These are phyloP conservation scores for Pseudogymnoascus verrucosus DNA, from an alignment of 2,329 filamentous ascomycete species.

Conservation along the genomic window DNA sequence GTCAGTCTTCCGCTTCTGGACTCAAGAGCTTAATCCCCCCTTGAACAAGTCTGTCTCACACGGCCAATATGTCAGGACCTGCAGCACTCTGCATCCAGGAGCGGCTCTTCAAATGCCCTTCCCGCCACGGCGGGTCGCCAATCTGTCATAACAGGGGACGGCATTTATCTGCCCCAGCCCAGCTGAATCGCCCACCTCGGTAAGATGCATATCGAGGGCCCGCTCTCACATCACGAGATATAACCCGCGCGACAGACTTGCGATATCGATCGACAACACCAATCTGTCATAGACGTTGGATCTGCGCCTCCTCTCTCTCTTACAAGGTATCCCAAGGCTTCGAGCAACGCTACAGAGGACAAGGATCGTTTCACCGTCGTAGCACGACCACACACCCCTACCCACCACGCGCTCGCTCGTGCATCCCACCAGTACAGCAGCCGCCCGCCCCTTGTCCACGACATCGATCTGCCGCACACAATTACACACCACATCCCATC, in stretches of 20 bases:
- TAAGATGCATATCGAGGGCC: not conserved
- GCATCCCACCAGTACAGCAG: not conserved
- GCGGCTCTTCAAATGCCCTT: not conserved
- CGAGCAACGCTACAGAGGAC: not conserved
- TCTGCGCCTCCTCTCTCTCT: not conserved
- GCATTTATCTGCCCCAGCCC: not conserved
- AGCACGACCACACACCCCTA: not conserved
- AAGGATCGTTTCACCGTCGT: not conserved
- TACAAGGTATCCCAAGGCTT: not conserved
- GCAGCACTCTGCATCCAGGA: not conserved
- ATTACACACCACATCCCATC: not conserved
- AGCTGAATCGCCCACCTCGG: not conserved
- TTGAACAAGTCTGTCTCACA: not conserved
- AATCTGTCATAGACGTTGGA: not conserved
- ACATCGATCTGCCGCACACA: not conserved
- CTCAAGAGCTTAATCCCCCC: not conserved
- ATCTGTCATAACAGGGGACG: not conserved
- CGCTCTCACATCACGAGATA: not conserved
- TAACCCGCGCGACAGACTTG: not conserved
- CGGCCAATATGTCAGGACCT: not conserved
- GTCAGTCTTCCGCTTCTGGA: not conserved
- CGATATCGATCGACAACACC: not conserved
- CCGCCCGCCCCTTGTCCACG: not conserved
- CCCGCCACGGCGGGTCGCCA: not conserved
- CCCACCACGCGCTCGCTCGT: conserved; percentile 3